phyloP scores from a whole-genome alignment of 768 basidiomycete species.

The Chiua virens region DNA sequence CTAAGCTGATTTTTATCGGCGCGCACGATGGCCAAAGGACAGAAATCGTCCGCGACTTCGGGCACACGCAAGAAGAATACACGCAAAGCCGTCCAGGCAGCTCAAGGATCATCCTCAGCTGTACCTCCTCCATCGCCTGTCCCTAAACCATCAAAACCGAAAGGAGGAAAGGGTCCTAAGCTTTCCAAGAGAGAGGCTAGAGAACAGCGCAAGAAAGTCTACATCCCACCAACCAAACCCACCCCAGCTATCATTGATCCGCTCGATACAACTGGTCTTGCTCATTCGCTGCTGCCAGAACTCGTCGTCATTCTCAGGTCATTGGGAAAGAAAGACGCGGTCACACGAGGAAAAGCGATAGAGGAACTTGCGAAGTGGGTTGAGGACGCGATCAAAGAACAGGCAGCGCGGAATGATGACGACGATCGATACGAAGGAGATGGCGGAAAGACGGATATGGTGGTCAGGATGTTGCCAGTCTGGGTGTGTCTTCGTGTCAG shows the following conservation, averaged over 20 bases:
- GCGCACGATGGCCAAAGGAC: slow-evolving; percentile 40
- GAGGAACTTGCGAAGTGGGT: slow-evolving; percentile 81
- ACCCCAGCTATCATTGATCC: slow-evolving; percentile 77
- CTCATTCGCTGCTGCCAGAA: slow-evolving; percentile 72
- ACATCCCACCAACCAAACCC: slow-evolving; percentile 84
- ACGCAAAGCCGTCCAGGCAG: slow-evolving; percentile 54
- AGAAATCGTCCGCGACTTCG: slow-evolving; percentile 79
- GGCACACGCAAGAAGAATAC: slow-evolving; percentile 94
- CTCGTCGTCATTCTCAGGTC: slow-evolving; percentile 78
- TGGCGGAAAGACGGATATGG: slow-evolving; percentile 23
- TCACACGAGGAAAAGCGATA: slow-evolving; percentile 81
- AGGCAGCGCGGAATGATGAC: slow-evolving; percentile 36
- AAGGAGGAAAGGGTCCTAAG: slow-evolving; percentile 49
- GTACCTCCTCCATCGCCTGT: slow-evolving; percentile 36
- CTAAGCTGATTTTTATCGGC: neutral
- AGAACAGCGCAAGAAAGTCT: slow-evolving; percentile 81
- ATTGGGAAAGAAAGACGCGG: slow-evolving; percentile 85
- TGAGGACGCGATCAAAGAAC: slow-evolving; percentile 46
- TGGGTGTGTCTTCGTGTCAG: slow-evolving; percentile 63
- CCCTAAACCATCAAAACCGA: slow-evolving; percentile 46
- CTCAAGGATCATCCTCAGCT: slow-evolving; percentile 14
- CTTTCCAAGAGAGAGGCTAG: slow-evolving; percentile 45
- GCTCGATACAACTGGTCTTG: slow-evolving; percentile 79
- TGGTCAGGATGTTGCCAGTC: slow-evolving; percentile 75
- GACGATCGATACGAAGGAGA: slow-evolving; percentile 7